Conservation (phyloP, 2,329 filamentous ascomycete species). For the Grosmannia serpens region DNA sequence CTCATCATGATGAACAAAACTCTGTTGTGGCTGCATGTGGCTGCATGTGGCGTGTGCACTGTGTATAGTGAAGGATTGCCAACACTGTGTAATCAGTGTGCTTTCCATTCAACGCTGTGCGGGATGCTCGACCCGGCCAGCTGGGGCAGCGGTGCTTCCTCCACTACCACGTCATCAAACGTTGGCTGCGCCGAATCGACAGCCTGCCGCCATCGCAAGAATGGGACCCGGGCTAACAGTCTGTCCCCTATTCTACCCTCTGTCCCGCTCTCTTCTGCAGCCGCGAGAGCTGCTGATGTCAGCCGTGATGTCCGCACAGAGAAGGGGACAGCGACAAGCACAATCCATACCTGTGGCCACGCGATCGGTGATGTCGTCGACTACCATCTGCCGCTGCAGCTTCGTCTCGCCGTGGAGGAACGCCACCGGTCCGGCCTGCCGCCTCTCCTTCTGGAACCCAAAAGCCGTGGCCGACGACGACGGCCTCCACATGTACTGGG, state of each 20-base stretch:
- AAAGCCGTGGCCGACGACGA: conserved; percentile 8
- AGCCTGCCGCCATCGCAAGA: neutral
- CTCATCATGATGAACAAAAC: neutral
- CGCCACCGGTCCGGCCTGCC: conserved; percentile 19
- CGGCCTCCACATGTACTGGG: conserved; percentile 13
- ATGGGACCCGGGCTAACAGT: neutral
- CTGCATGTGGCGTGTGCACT: neutral
- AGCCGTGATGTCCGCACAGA: neutral
- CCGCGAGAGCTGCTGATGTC: neutral
- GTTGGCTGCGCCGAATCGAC: neutral
- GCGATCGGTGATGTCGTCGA: conserved; percentile 12
- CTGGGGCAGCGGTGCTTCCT: conserved; percentile 3
- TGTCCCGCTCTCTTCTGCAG: neutral
- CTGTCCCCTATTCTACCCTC: neutral
- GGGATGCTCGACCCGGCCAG: neutral
- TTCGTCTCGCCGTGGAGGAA: conserved; percentile 27
- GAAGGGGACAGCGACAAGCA: neutral
- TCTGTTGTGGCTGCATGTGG: neutral
- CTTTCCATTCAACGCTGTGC: neutral
- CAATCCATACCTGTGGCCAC: conserved; percentile 12
- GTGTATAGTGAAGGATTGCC: neutral
- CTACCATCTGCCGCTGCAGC: conserved; percentile 19
- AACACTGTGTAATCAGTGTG: neutral
- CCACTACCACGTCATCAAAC: neutral
- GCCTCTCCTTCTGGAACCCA: conserved; percentile 13